Percentiles rank a stretch among this genome's conserved stretches.
Evolutionary conservation across 2,329 filamentous ascomycete genomes (phyloP).

Genomic region (Samsoniella hepiali): DNA sequence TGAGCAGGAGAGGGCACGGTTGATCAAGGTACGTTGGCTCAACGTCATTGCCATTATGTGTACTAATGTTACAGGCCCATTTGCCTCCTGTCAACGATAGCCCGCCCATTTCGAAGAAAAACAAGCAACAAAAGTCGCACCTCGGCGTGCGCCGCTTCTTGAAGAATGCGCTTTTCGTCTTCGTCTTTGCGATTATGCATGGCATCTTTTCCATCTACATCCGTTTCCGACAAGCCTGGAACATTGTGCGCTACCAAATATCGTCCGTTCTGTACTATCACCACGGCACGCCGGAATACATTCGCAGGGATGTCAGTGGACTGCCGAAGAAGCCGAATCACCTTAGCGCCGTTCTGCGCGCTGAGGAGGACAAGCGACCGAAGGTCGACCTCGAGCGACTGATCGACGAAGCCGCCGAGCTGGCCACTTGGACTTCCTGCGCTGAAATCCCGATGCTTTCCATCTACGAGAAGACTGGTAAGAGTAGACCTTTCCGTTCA

Average conservation of each 20-base stretch:
- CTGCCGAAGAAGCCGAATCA: slow-evolving; percentile 77
- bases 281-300: slow-evolving; percentile 90
- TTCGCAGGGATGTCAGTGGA: slow-evolving; percentile 77
- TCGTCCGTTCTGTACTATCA: slow-evolving; percentile 88
- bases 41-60: neutral
- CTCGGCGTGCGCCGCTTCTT: slow-evolving; percentile 62
- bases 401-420: slow-evolving; percentile 86
- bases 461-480: slow-evolving; percentile 89
- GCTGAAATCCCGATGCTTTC: slow-evolving; percentile 84
- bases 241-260: slow-evolving; percentile 72
- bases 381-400: slow-evolving; percentile 76
- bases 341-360: slow-evolving; percentile 78
- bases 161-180: slow-evolving; percentile 58
- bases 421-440: slow-evolving; percentile 89
- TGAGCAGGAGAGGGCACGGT: slow-evolving; percentile 36
- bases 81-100: slow-evolving; percentile 26
- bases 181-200: slow-evolving; percentile 70
- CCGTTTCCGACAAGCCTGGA: slow-evolving; percentile 74
- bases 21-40: slow-evolving; percentile 34
- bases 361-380: slow-evolving; percentile 66
- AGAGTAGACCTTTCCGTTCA: slow-evolving; percentile 23
- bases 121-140: slow-evolving; percentile 36
- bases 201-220: slow-evolving; percentile 86
- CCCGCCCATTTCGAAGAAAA: slow-evolving; percentile 29
- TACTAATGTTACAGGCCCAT: slow-evolving; percentile 1